phyloP scores from a whole-genome alignment of 2,329 filamentous ascomycete genomes.

The Zymoseptoria crescenta region DNA sequence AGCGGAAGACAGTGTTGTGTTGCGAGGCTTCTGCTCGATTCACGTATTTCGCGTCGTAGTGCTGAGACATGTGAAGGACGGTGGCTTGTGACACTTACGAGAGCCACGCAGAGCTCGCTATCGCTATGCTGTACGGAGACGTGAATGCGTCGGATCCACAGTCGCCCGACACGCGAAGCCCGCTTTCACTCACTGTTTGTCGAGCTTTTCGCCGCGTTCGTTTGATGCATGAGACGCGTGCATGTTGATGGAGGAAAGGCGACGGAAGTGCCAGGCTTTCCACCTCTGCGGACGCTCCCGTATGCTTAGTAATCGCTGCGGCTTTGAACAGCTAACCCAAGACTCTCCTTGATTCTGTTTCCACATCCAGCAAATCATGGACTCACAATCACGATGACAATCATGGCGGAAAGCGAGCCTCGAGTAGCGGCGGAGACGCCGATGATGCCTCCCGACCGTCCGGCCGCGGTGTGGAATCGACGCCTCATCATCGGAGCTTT shows the following conservation, averaged over 20 bases:
- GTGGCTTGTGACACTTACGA: neutral
- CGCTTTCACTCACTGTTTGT: neutral
- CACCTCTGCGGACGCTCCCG: neutral
- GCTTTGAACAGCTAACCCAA: neutral
- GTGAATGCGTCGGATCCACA: neutral
- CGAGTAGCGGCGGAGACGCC: neutral
- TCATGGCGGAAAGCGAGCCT: neutral
- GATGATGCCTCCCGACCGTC: conserved; percentile 61
- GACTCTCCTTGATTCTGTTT: conserved; percentile 1
- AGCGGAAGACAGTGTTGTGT: neutral
- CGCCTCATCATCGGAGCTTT: conserved; percentile 75
- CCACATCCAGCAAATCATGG: conserved; percentile 1
- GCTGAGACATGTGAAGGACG: neutral
- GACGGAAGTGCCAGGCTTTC: neutral
- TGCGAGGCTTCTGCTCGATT: neutral
- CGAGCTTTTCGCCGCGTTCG: neutral
- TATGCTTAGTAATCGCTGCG: neutral
- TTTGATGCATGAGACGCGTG: neutral
- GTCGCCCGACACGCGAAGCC: too few relatives aligned
- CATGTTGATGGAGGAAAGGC: neutral
- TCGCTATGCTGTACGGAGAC: neutral
- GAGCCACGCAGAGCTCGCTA: neutral
- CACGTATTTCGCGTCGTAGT: neutral
- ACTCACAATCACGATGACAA: conserved; percentile 3
- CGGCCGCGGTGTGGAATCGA: conserved; percentile 60